Evolutionary conservation across 2,329 filamentous ascomycete species (phyloP).

Genomic region (Graphilbum fragrans): DNA sequence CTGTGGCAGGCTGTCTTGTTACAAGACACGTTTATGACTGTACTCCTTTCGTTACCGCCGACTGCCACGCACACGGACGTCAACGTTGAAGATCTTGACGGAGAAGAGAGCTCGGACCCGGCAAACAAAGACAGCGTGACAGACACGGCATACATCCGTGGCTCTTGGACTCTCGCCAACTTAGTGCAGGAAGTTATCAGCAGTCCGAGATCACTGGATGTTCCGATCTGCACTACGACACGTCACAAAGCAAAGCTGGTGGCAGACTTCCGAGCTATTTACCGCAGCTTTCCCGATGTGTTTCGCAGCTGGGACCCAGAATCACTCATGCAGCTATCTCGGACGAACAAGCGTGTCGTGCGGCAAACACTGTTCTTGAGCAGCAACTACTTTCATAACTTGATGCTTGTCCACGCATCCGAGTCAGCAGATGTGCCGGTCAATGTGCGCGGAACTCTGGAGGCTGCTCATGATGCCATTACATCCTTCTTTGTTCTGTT

Average conservation of each 20-base stretch:
- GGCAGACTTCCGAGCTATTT: slow-evolving; percentile 56
- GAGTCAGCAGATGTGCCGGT: slow-evolving; percentile 51
- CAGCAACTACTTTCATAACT: slow-evolving; percentile 74
- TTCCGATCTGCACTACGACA: slow-evolving; percentile 57
- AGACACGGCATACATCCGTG: slow-evolving; percentile 59
- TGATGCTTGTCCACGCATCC: slow-evolving; percentile 67
- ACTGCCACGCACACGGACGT: slow-evolving; percentile 72
- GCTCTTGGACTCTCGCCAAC: slow-evolving; percentile 69
- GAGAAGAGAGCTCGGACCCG: slow-evolving; percentile 27
- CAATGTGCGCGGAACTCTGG: slow-evolving; percentile 57
- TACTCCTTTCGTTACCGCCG: slow-evolving; percentile 64
- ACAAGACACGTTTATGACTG: slow-evolving; percentile 72
- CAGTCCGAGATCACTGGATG: slow-evolving; percentile 59
- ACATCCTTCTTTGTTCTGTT: slow-evolving; percentile 64
- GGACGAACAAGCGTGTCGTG: slow-evolving; percentile 51
- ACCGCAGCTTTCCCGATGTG: slow-evolving; percentile 58
- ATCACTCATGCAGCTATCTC: slow-evolving; percentile 43
- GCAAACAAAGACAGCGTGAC: slow-evolving; percentile 50
- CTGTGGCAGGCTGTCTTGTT: slow-evolving; percentile 73
- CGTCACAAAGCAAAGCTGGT: slow-evolving; percentile 60
- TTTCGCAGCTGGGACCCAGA: slow-evolving; percentile 58
- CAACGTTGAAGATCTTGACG: slow-evolving; percentile 61
- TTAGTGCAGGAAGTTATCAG: slow-evolving; percentile 68
- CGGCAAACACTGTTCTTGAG: slow-evolving; percentile 67
- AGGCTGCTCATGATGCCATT: slow-evolving; percentile 66